phyloP scores from a whole-genome alignment of 2,329 filamentous ascomycete species.

The Raffaelea arxii region DNA sequence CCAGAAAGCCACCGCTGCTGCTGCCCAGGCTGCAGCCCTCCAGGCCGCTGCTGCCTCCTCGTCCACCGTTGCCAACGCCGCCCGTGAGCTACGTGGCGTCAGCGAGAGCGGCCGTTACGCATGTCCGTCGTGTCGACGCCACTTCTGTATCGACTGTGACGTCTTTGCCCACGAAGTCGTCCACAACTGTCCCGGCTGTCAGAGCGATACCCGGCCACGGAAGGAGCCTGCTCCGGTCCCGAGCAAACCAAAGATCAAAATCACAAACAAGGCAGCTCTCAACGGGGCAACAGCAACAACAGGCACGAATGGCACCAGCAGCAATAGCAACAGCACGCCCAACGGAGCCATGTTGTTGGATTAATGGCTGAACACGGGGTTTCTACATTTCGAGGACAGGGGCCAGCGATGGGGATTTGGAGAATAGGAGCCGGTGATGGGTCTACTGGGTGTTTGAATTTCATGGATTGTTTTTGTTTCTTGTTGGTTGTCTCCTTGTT shows the following conservation, averaged over 20 bases:
- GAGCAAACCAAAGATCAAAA: background rate
- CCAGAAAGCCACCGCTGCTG: background rate
- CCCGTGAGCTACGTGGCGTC: constrained; percentile 46
- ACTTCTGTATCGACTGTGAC: constrained; percentile 98
- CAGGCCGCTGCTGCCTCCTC: constrained; percentile 14
- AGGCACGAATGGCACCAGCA: background rate
- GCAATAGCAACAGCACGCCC: background rate
- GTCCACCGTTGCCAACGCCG: constrained; percentile 12
- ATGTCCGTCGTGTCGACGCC: constrained; percentile 74
- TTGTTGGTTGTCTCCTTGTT: too few relatives aligned
- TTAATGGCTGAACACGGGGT: background rate
- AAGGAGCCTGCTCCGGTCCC: background rate
- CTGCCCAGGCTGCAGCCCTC: constrained; percentile 9
- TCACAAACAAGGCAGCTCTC: background rate
- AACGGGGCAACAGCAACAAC: background rate
- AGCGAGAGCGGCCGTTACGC: constrained; percentile 84
- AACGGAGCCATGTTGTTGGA: constrained; percentile 1
- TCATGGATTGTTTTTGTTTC: too few relatives aligned
- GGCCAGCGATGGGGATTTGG: too few relatives aligned
- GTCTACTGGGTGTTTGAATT: too few relatives aligned
- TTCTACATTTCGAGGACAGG: background rate
- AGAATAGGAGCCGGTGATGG: too few relatives aligned
- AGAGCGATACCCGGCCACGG: constrained; percentile 34
- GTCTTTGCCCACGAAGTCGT: constrained; percentile 89
- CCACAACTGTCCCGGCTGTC: constrained; percentile 93